Base-by-base conservation (phyloP, 257 asterid genomes). In the Capsicum pubescens region DNA sequence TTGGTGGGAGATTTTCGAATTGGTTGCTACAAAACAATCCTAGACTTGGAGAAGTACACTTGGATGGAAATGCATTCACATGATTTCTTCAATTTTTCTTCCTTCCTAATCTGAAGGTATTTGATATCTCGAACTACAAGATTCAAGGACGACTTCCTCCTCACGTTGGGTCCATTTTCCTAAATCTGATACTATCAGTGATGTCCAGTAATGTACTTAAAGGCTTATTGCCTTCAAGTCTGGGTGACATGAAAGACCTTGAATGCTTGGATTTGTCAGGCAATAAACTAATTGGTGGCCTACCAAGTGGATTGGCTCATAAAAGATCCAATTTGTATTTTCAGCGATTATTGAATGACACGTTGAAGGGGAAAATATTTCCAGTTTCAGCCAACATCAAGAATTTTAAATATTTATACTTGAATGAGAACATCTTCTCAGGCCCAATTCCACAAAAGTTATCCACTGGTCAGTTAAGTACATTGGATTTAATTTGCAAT, bases 171-270 rank as follows among this genome's bases (percentile, higher is more conserved):
- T 42, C 12, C 15, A 54, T 13, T 13, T 50, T 64, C n/a, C 79
- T 79, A 8, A 66, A 61, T 60, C 54, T 81, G 17, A 11, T 59
- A 15, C 1, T 13, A 42, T 44, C 32, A 44, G 44, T 44, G 16
- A 60, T 60, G 83, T 44, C 60, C 67, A 19, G 46, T 16, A 81
- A 81, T 59, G 10, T 58, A 16, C 57, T 83, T 50, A 57, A 82
- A n/a, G 86, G 88, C 13, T 13, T 8, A n/a, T 36, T 86, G 1
- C 88, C 86, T 50, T 54, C 82, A 6, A 57, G 56, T 55, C 12
- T 86, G 0, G 84, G 84, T 6, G 69, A 78, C 48, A 10, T 82
- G 50, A 54, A 48, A 6, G 36, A 66, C 3, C n/a, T 86, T 3
- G 13, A 2, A 14, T 35, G 3, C 44, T 60, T 86, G 19, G 88